Conservation (phyloP, 2,329 filamentous ascomycete species). For the Coleophoma crateriformis region DNA sequence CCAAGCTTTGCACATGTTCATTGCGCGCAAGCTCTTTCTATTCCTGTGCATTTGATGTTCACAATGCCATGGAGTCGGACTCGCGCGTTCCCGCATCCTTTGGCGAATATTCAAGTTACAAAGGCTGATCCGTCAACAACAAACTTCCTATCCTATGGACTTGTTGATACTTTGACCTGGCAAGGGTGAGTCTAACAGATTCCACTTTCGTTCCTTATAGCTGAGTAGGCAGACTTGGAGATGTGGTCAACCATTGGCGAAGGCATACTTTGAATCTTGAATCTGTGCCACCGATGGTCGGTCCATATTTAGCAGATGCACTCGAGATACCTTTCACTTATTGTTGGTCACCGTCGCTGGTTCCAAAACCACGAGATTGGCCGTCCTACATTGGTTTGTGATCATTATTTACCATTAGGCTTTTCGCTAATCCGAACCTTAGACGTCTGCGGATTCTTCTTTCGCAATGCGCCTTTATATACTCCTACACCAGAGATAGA, state of each 20-base stretch:
- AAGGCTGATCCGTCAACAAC: slow-evolving; percentile 26
- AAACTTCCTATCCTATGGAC: slow-evolving; percentile 38
- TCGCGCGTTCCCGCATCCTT: slow-evolving; percentile 30
- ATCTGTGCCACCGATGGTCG: slow-evolving; percentile 2
- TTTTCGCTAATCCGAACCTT: neutral
- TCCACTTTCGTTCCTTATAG: too few species aligned
- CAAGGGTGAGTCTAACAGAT: slow-evolving; percentile 29
- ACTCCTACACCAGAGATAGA: slow-evolving; percentile 15
- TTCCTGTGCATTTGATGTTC: slow-evolving; percentile 63
- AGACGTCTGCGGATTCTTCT: slow-evolving; percentile 69
- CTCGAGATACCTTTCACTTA: slow-evolving; percentile 4
- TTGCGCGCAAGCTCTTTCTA: slow-evolving; percentile 51
- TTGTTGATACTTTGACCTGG: slow-evolving; percentile 44
- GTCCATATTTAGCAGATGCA: slow-evolving; percentile 2
- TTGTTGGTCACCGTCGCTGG: slow-evolving; percentile 1
- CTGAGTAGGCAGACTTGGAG: slow-evolving; percentile 47
- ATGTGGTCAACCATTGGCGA: slow-evolving; percentile 52
- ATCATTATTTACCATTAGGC: neutral
- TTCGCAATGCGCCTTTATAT: slow-evolving; percentile 54
- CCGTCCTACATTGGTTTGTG: neutral
- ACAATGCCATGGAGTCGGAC: slow-evolving; percentile 48
- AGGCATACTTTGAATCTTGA: slow-evolving; percentile 2
- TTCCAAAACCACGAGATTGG: slow-evolving; percentile 2
- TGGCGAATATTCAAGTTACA: slow-evolving; percentile 36
- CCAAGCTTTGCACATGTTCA: slow-evolving; percentile 41